Conservation (phyloP, 768 basidiomycete genomes). For the Royoungia palumana region DNA sequence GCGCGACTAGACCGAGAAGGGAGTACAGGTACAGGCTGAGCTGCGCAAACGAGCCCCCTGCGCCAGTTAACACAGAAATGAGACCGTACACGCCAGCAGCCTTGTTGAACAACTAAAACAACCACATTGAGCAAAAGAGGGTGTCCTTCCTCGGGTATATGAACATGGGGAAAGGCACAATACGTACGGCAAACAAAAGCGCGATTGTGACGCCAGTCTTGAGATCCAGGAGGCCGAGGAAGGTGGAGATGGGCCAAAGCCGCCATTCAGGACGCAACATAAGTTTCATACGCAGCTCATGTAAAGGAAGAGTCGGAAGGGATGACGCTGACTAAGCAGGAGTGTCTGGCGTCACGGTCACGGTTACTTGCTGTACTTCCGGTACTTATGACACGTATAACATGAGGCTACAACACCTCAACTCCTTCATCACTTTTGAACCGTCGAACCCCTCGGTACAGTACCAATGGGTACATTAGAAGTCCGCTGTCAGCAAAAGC, state of each 20-base stretch:
- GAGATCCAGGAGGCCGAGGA: conserved; percentile 85
- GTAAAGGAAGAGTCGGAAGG: conserved; percentile 19
- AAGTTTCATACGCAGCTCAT: conserved; percentile 61
- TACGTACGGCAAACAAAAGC: conserved; percentile 82
- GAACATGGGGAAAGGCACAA: neutral
- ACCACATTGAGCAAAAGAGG: conserved; percentile 7
- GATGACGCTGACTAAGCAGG: conserved; percentile 19
- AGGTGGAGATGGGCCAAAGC: conserved; percentile 77
- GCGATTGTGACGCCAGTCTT: conserved; percentile 90
- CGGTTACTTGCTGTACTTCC: no score
- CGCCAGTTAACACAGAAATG: conserved; percentile 84
- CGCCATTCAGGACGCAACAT: conserved; percentile 81
- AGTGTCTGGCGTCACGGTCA: neutral
- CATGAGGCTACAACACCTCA: no score
- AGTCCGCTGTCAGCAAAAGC: neutral
- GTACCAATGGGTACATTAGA: no score
- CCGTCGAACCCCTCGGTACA: no score
- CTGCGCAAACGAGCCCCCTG: conserved; percentile 91
- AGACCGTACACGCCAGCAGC: conserved; percentile 97
- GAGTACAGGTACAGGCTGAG: conserved; percentile 94
- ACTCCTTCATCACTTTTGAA: no score
- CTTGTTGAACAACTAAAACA: conserved; percentile 81
- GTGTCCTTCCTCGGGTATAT: no score
- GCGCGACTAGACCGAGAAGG: conserved; percentile 70
- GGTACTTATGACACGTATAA: no score